phyloP scores from a whole-genome alignment of 805 yeast species.

The Candida sphagnicola region DNA sequence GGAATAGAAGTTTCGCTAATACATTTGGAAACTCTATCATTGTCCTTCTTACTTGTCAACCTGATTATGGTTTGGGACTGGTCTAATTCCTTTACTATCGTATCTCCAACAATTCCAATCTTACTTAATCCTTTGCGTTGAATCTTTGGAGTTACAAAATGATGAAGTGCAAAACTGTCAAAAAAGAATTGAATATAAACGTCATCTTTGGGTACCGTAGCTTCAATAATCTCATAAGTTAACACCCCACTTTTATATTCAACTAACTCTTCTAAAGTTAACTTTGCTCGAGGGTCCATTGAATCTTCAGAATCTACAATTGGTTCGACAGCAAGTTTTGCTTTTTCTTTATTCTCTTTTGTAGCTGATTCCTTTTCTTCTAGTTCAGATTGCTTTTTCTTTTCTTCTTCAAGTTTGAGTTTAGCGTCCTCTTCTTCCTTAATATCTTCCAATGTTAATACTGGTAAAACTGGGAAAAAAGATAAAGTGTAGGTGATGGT shows the following conservation, averaged over 20 bases:
- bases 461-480: conserved; percentile 80
- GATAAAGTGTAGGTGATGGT: conserved; percentile 65
- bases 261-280: conserved; percentile 56
- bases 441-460: conserved; percentile 72
- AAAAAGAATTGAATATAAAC: conserved; percentile 70
- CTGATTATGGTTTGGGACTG: conserved; percentile 66
- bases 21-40: conserved; percentile 53
- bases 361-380: conserved; percentile 27
- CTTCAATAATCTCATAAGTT: conserved; percentile 61
- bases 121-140: conserved; percentile 38
- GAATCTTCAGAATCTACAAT: too few species aligned
- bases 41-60: conserved; percentile 50
- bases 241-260: conserved; percentile 72
- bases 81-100: conserved; percentile 70
- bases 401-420: conserved; percentile 31
- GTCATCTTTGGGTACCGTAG: conserved; percentile 50
- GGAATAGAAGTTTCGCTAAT: conserved; percentile 64
- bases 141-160: conserved; percentile 54
- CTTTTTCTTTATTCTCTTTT: conserved; percentile 27
- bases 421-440: conserved; percentile 48
- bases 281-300: conserved; percentile 33
- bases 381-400: conserved; percentile 29
- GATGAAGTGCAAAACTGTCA: conserved; percentile 69
- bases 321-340: too few species aligned
- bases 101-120: conserved; percentile 59